These are phyloP conservation scores for Podaxis sp. DNA, from an alignment of 768 basidiomycete genomes.

Conservation along the genomic window DNA sequence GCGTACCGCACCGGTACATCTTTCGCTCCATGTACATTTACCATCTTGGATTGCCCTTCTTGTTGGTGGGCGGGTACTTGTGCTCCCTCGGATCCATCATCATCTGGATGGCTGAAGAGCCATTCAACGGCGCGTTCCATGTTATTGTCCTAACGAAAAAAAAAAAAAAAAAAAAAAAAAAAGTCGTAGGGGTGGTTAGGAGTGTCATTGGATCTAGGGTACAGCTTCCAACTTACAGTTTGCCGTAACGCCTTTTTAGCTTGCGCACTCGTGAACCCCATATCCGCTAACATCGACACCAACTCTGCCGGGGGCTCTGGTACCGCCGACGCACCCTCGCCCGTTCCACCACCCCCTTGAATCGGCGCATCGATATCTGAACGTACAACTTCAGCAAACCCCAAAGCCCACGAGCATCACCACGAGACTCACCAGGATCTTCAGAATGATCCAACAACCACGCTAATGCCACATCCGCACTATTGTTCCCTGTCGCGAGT, in stretches of 20 bases:
- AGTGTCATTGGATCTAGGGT: neutral
- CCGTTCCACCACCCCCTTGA: constrained; percentile 19
- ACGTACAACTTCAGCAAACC: neutral
- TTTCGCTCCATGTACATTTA: constrained; percentile 43
- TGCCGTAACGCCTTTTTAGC: constrained; percentile 84
- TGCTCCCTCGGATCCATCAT: constrained; percentile 57
- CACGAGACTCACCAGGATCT: constrained; percentile 61
- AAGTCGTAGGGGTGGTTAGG: neutral
- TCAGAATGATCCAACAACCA: constrained; percentile 97
- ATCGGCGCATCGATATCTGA: constrained; percentile 87
- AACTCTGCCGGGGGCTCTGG: constrained; percentile 68
- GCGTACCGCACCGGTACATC: constrained; percentile 70
- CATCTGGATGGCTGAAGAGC: constrained; percentile 93
- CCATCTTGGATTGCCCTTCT: constrained; percentile 10
- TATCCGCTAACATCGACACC: constrained; percentile 72
- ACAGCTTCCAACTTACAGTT: constrained; percentile 50
- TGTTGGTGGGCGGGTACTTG: constrained; percentile 17
- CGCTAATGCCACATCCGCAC: constrained; percentile 84
- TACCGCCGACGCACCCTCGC: neutral
- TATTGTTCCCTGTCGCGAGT: constrained; percentile 76
- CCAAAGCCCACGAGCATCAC: neutral
- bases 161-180: constrained; percentile 1
- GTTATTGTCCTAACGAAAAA: constrained; percentile 51
- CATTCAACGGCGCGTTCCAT: constrained; percentile 90
- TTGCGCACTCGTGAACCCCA: constrained; percentile 88